Percentiles rank a stretch among this genome's conserved stretches.
phyloP scores from a whole-genome alignment of 1,139 yeast genomes.

The Barnettozyma hawaiiensis region DNA sequence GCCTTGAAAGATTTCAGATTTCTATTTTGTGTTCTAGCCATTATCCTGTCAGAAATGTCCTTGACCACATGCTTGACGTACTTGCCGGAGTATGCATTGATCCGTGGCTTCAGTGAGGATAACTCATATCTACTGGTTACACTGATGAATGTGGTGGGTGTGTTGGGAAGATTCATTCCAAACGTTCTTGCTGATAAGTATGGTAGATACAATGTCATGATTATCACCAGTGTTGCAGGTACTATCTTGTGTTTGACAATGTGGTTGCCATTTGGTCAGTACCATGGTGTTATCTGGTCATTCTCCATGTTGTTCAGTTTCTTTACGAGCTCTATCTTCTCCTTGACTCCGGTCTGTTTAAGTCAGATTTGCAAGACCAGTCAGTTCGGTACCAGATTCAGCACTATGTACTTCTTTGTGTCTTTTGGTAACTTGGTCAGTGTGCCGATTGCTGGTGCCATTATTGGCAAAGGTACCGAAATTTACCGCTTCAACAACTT shows the following conservation, averaged over 20 bases:
- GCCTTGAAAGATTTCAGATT: slow-evolving; percentile 37
- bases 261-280: slow-evolving; percentile 52
- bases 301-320: slow-evolving; percentile 51
- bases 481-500: slow-evolving; percentile 30
- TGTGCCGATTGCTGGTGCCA: slow-evolving; percentile 46
- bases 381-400: slow-evolving; percentile 44
- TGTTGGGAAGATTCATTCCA: slow-evolving; percentile 53
- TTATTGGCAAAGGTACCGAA: slow-evolving; percentile 35
- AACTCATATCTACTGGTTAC: slow-evolving; percentile 49
- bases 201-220: slow-evolving; percentile 55
- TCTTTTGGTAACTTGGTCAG: slow-evolving; percentile 42
- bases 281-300: slow-evolving; percentile 27
- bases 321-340: slow-evolving; percentile 40
- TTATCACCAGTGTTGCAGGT: slow-evolving; percentile 37
- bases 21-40: slow-evolving; percentile 36
- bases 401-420: slow-evolving; percentile 41
- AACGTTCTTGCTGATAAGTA: slow-evolving; percentile 47
- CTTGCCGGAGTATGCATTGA: slow-evolving; percentile 48
- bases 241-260: slow-evolving; percentile 38
- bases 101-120: slow-evolving; percentile 48
- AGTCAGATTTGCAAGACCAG: slow-evolving; percentile 40
- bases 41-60: slow-evolving; percentile 50
- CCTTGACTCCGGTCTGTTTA: slow-evolving; percentile 43
- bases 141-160: slow-evolving; percentile 52
- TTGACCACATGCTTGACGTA: slow-evolving; percentile 49